Evolutionary conservation across 352 stramenopile species (phyloP).

Genomic region (Thraustochytrium sp.): DNA sequence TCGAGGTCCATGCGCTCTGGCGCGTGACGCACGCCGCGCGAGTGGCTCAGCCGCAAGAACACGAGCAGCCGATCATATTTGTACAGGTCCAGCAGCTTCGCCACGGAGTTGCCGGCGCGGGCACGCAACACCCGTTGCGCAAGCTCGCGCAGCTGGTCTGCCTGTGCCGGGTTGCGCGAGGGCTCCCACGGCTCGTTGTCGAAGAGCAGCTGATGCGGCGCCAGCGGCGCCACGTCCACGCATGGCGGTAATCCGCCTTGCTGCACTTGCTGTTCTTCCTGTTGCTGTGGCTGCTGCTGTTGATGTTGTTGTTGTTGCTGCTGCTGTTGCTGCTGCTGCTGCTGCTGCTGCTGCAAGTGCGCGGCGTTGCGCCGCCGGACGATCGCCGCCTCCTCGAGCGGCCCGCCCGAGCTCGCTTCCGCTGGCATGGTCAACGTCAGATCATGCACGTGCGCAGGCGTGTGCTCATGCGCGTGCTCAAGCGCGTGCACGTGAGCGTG

Average conservation of each 20-base stretch:
- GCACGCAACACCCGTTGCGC: background rate
- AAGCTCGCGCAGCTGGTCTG: background rate
- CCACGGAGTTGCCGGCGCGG: background rate
- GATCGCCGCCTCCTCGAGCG: background rate
- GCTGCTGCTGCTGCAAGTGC: background rate
- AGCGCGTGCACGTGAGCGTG: no score
- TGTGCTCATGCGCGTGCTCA: no score
- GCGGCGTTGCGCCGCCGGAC: background rate
- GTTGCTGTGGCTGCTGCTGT: background rate
- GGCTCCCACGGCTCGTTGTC: constrained; percentile 4
- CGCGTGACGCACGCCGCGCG: background rate
- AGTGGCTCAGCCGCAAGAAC: constrained; percentile 1
- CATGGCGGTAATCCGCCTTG: background rate
- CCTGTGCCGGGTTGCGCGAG: background rate
- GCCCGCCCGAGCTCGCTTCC: no score
- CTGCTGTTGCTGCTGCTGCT: background rate
- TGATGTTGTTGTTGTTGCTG: background rate
- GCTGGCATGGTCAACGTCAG: no score
- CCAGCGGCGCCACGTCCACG: background rate
- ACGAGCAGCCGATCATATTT: background rate
- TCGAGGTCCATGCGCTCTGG: background rate
- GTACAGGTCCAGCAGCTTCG: background rate
- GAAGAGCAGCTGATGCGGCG: background rate
- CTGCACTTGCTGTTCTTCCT: background rate
- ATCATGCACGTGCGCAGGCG: no score